These are phyloP conservation scores for Dothiorella sarmentorum DNA, from an alignment of 2,329 filamentous ascomycete genomes.

Conservation along the genomic window DNA sequence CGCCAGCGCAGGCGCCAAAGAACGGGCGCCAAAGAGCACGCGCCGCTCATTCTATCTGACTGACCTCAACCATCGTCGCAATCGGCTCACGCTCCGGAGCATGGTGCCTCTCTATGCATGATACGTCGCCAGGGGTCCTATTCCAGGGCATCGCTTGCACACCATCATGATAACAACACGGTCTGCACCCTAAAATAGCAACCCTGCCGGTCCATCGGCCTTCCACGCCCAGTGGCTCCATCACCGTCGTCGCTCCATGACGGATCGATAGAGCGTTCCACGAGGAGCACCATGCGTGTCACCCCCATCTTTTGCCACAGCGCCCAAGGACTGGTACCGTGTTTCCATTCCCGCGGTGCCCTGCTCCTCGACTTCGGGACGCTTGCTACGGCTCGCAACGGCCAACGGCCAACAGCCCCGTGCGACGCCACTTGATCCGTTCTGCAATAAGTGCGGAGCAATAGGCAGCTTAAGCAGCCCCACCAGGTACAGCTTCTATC, in stretches of 20 bases:
- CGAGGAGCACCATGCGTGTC: not conserved
- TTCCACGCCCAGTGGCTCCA: not conserved
- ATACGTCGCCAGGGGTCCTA: not conserved
- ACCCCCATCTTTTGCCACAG: not conserved
- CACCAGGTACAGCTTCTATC: not conserved
- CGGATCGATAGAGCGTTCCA: not conserved
- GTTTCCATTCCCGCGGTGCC: not conserved
- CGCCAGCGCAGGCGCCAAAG: not conserved
- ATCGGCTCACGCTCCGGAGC: not conserved
- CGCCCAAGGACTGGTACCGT: not conserved
- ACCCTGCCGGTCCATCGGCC: not conserved
- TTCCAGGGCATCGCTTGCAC: constrained; percentile 10
- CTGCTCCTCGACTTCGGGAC: no score
- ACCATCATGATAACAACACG: constrained; percentile 11
- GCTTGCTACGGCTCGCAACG: not conserved
- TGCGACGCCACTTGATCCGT: not conserved
- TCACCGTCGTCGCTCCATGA: not conserved
- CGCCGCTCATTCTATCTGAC: not conserved
- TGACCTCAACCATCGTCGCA: not conserved
- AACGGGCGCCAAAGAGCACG: not conserved
- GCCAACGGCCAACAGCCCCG: no score
- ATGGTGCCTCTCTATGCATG: not conserved
- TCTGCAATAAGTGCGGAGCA: not conserved
- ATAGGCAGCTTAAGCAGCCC: not conserved
- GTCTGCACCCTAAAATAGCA: constrained; percentile 12